These are phyloP conservation scores for Monosporascus sp. DNA, from an alignment of 2,329 filamentous ascomycete species.

Conservation along the genomic window DNA sequence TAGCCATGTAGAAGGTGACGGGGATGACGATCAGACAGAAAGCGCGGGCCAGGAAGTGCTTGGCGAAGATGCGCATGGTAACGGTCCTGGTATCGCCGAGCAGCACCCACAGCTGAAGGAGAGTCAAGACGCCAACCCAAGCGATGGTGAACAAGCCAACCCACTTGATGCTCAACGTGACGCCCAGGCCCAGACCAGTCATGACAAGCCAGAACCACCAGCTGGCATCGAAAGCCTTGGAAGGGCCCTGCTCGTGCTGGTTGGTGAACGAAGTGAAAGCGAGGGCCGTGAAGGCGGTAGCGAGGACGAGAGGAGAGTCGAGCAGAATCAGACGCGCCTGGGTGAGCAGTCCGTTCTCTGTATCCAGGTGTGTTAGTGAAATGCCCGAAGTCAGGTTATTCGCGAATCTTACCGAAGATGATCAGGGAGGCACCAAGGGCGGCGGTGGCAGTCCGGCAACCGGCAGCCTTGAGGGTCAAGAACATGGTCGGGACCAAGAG, in stretches of 20 bases:
- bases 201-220: slow-evolving; percentile 98
- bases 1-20: slow-evolving; percentile 83
- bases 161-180: slow-evolving; percentile 96
- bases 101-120: slow-evolving; percentile 90
- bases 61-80: slow-evolving; percentile 78
- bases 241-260: slow-evolving; percentile 88
- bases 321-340: slow-evolving; percentile 94
- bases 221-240: slow-evolving; percentile 76
- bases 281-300: slow-evolving; percentile 86
- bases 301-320: slow-evolving; percentile 89
- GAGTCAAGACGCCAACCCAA: slow-evolving; percentile 88
- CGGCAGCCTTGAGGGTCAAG: slow-evolving; percentile 83
- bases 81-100: slow-evolving; percentile 86
- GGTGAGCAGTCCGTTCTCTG: slow-evolving; percentile 92
- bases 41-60: slow-evolving; percentile 85
- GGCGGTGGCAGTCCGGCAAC: slow-evolving; percentile 82
- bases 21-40: slow-evolving; percentile 93
- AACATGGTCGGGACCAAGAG: slow-evolving; percentile 89
- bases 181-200: slow-evolving; percentile 81
- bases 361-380: slow-evolving; percentile 2
- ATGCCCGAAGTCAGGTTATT: neutral
- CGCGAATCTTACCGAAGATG: slow-evolving; percentile 71
- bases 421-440: slow-evolving; percentile 78
- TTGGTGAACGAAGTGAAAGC: slow-evolving; percentile 92
- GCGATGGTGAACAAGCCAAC: slow-evolving; percentile 98